Base-by-base conservation (phyloP, 2,329 filamentous ascomycete genomes). In the Phyllosticta capitalensis region DNA sequence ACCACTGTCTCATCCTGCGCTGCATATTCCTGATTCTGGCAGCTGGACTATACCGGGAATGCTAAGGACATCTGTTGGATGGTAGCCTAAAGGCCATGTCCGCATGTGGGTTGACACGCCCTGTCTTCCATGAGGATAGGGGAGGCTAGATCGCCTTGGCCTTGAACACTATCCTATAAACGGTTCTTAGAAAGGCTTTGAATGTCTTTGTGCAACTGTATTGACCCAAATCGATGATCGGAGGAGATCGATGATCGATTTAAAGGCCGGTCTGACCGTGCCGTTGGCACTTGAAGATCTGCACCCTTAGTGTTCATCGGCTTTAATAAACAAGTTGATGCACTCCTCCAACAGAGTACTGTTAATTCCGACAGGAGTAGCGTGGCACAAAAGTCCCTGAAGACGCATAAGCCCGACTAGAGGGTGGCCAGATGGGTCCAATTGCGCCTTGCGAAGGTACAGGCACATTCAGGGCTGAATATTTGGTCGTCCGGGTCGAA, bases 101-200 rank as follows among this genome's bases (percentile, higher is more conserved):
- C 38, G 24, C 22, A 59, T 33, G 38, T 54, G 56, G 56, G 54
- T 52, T 48, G 56, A 38, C 53, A 59, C 56, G 56, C 56, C 56
- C 56, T 59, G 53, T 20, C 56, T 54, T 59, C 52, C 56, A 22
- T 9, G 22, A 24, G 30, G 56, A 19, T 50, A 12, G 20, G 17
- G 21, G 30, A 50, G 56, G 56, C 56, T 45, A 59, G 56, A 59
- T 33, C 30, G 21, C 28, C 56, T 26, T 45, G n/a, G 52, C 38
- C 22, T 49, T 21, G 19, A 54, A 49, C 50, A 45, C 52, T 59
- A 54, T 38, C 10, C 56, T 45, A 59, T 48, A 59, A 59, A 22
- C 56, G 38, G 56, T 45, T 17, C 12, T 52, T 9, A 49, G 14
- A 51, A 54, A 59, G 38, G 38, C 12, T 30, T 30, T 54, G 56